Evolutionary conservation across 164 flowering plant genomes (phyloP).

Genomic region (Buxus sempervirens): DNA sequence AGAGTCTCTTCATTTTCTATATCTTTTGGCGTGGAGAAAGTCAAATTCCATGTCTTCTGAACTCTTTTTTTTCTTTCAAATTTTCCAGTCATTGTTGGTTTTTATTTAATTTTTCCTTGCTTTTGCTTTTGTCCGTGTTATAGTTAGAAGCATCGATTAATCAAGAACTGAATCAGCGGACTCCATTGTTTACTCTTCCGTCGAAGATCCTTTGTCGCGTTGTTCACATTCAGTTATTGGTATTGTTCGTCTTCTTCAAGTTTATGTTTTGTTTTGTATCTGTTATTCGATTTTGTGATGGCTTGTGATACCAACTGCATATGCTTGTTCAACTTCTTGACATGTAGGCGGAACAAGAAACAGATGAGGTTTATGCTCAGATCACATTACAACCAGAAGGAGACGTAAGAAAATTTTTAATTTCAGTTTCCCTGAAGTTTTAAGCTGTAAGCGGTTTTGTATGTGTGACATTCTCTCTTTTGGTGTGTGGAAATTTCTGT

Average conservation of each 20-base stretch:
- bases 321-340: neutral
- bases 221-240: conserved; percentile 51
- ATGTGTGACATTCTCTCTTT: neutral
- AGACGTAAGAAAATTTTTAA: conserved; percentile 42
- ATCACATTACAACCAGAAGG: conserved; percentile 65
- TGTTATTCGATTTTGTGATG: neutral
- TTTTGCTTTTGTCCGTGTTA: conserved; percentile 12
- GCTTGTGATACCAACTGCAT: neutral
- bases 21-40: neutral
- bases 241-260: conserved; percentile 15
- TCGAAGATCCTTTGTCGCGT: conserved; percentile 78
- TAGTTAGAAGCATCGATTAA: conserved; percentile 84
- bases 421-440: neutral
- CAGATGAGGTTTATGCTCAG: conserved; percentile 85
- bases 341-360: conserved; percentile 77
- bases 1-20: neutral
- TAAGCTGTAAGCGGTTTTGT: neutral
- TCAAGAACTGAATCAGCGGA: conserved; percentile 62
- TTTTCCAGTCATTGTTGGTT: neutral
- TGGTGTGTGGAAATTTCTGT: conserved; percentile 1
- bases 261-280: neutral
- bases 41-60: neutral
- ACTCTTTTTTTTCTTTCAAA: neutral
- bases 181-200: conserved; percentile 57
- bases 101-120: neutral